These are phyloP conservation scores for Phanerochaete carnosa DNA, from an alignment of 768 basidiomycete genomes.

Conservation along the genomic window DNA sequence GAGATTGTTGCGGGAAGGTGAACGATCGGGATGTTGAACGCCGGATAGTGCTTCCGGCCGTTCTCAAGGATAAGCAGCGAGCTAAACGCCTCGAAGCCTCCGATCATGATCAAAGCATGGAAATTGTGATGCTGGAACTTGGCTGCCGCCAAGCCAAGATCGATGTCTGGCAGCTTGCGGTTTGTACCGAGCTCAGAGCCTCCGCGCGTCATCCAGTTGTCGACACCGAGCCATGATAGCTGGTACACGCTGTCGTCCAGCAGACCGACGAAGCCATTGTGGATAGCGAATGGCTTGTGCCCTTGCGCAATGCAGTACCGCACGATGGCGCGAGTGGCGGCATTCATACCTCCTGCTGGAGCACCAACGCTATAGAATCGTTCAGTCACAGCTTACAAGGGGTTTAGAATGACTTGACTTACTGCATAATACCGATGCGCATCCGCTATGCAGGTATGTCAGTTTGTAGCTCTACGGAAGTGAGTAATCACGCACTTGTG, in stretches of 20 bases:
- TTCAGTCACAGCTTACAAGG: not conserved
- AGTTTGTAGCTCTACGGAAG: not conserved
- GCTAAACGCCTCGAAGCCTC: slow-evolving; percentile 94
- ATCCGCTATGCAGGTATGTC: slow-evolving; percentile 48
- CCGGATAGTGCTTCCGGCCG: slow-evolving; percentile 79
- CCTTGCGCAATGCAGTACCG: slow-evolving; percentile 92
- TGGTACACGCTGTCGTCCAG: slow-evolving; percentile 85
- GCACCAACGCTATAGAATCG: slow-evolving; percentile 73
- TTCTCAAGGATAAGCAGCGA: slow-evolving; percentile 76
- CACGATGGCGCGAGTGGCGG: slow-evolving; percentile 91
- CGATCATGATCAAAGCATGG: slow-evolving; percentile 83
- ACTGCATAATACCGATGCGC: slow-evolving; percentile 84
- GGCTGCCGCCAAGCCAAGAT: slow-evolving; percentile 85
- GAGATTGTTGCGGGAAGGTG: slow-evolving; percentile 96
- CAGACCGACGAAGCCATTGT: slow-evolving; percentile 95
- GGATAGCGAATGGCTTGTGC: slow-evolving; percentile 87
- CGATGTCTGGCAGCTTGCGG: slow-evolving; percentile 78
- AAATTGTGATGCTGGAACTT: slow-evolving; percentile 86
- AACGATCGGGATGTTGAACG: slow-evolving; percentile 93
- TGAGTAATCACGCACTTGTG: slow-evolving; percentile 21
- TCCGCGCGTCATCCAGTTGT: slow-evolving; percentile 93
- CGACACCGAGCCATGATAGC: slow-evolving; percentile 94
- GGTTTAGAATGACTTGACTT: slow-evolving; percentile 27
- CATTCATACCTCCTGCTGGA: slow-evolving; percentile 98
- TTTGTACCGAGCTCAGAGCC: slow-evolving; percentile 98